Base-by-base conservation (phyloP, 2,329 filamentous ascomycete genomes). In the Neonectria coccinea region DNA sequence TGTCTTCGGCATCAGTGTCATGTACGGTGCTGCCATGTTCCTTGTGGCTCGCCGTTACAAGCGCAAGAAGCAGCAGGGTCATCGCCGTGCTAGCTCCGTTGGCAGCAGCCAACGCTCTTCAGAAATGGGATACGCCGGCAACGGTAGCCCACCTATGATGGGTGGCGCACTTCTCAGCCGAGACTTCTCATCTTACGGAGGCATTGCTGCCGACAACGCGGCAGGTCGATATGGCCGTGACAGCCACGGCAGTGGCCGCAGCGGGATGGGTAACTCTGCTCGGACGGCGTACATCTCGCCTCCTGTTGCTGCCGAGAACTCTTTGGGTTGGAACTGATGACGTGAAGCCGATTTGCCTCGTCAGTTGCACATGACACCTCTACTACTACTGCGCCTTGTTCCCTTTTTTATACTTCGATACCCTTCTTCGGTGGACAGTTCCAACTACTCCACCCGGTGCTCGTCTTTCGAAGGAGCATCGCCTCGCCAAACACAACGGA, bases 21-120 rank as follows among this genome's bases (percentile, higher is more conserved):
- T 93, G n/a, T 97, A 97, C 72, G 94, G 94, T 75, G 92, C 92
- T 12, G 94, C 93, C 78, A 97, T 97, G 94, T 95, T 97, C 83
- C 90, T 96, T 74, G 89, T 97, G 70, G 94, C 94, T 54, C 90
- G 94, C 66, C 88, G 94, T 65, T 97, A 97, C 86, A 93, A 94
- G 85, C 91, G 92, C 82, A 93, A 92, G 86, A 91, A 89, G 80
- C 88, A 89, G 80, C 88, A 91, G 77, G 83, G 88, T 55, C 92
- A 97, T 81, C 87, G 89, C 74, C 92, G 93, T 64, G 85, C 90
- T 56, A 93, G 89, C 84, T 97, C 93, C 50, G 81, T 95, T 66
- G 85, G 85, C 53, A 85, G 83, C 69, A 81, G 75, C 71, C 73
- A 78, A 41, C 70, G 65, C 42, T 79, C 82, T 1, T 84, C 85